Percentiles rank a stretch among this genome's conserved stretches.
Evolutionary conservation across 768 basidiomycete genomes (phyloP).

Genomic region (Agrocybe praecox): DNA sequence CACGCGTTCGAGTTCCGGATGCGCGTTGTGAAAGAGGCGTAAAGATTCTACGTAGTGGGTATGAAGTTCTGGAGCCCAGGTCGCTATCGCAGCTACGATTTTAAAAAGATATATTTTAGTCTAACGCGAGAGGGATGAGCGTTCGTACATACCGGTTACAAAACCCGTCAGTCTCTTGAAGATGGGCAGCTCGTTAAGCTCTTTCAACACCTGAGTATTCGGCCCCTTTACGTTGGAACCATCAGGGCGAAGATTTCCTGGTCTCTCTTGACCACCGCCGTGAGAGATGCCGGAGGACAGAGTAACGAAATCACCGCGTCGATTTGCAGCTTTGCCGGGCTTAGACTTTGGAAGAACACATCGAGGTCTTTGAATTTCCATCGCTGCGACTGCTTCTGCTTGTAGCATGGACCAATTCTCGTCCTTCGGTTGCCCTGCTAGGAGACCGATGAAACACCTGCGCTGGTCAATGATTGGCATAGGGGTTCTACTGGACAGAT

Average conservation of each 20-base stretch:
- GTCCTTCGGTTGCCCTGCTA: conserved; percentile 2
- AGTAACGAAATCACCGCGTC: conserved; percentile 2
- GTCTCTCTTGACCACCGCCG: neutral
- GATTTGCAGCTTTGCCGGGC: neutral
- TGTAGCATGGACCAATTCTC: neutral
- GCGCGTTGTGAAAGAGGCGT: neutral
- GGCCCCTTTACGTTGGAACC: neutral
- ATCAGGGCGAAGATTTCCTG: too few relatives aligned
- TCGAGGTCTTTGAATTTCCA: neutral
- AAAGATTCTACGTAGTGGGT: neutral
- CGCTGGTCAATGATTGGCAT: neutral
- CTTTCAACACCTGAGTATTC: neutral
- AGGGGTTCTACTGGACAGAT: neutral
- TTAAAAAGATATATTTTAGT: too few relatives aligned
- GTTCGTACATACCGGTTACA: conserved; percentile 1
- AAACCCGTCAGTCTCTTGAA: conserved; percentile 9
- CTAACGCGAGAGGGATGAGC: too few relatives aligned
- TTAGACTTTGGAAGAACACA: too few relatives aligned
- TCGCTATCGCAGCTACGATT: neutral
- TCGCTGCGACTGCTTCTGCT: neutral
- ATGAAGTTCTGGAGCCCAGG: conserved; percentile 5
- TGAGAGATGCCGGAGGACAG: conserved; percentile 1
- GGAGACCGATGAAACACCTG: neutral
- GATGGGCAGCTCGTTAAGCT: neutral
- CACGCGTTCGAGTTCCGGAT: neutral